Evolutionary conservation across 768 basidiomycete species (phyloP), one percentile per base, ranked within the genome.

Genomic region (Bullera alba): DNA sequence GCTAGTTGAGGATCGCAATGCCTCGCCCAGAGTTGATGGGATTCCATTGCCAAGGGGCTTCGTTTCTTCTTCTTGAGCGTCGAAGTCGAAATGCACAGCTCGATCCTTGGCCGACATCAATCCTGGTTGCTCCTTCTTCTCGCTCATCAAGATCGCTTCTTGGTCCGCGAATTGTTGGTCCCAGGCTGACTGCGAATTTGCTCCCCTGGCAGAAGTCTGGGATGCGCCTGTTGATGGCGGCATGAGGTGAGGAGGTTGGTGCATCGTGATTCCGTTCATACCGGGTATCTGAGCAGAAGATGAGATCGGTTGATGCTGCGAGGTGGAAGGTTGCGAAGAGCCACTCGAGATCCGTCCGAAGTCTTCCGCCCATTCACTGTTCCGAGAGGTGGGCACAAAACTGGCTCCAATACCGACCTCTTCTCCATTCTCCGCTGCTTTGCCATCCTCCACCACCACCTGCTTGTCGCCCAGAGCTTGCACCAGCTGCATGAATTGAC

Each of bases 51-150:
- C 45, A 19, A 21, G 30, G 28, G 10, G 32, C 27, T 15, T 32
- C 29, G 2, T n/a, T 14, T 0, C 37, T 21, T 22, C 36, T 1
- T 42, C 19, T 14, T 53, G 41, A n/a, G n/a, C n/a, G n/a, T n/a
- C n/a, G n/a, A n/a, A n/a, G 28, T 50, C 39, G 51, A 67, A 67
- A 46, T 67, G 65, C 3, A 67, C 65, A 2, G 53, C 37, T 1
- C 51, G 47, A 42, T 52, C 43, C 8, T 22, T 22, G 26, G 41
- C 21, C 36, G 30, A 29, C 19, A 6, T 29, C 19, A 39, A 16
- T 10, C 44, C 19, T 14, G 16, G 14, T 48, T 45, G 42, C 39
- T 54, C 37, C 2, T 53, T n/a, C n/a, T n/a, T n/a, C n/a, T n/a
- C n/a, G n/a, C n/a, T 39, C 46, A 53, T 48, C 15, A 62, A 25